Evolutionary conservation across 768 basidiomycete genomes (phyloP), one percentile per base, ranked within the genome.

Genomic region (Crepidotus variabilis): DNA sequence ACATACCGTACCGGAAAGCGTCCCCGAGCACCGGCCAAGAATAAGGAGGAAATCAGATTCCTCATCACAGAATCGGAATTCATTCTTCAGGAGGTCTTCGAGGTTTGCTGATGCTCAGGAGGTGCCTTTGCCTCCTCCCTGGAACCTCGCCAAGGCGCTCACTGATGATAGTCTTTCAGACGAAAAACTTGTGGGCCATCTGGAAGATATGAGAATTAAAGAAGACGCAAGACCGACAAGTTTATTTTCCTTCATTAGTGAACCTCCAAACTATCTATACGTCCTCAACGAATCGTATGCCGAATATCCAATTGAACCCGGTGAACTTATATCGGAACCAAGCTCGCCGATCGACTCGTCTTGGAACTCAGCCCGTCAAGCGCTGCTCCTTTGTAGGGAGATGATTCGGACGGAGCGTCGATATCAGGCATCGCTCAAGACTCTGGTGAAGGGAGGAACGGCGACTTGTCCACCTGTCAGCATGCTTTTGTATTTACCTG

Each of bases 401-500:
- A 60, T 76, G 28, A 67, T 76, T 34, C 71, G 73, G 47, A 79
- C 76, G 5, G 76, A 79, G 55, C 70, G 75, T 22, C 73, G 74
- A 49, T 79, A 78, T 54, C 69, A 76, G 21, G 55, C 67, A 10
- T 72, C 75, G 11, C 61, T 79, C 39, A 69, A 64, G 18, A 55
- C 54, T 3, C 65, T 78, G 24, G 59, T 71, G 43, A 61, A 65
- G n/a, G 75, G 71, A 58, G 69, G 67, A 33, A 80, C 76, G 35
- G 74, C 45, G 24, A 68, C 76, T 6, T 72, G 76, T 1, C 80
- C 83, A 20, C 80, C 85, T 7, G 69, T 80, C 16, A 69, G 79
- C 13, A 79, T 88, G 74, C 63, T 77, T 20, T 65, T 74, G 9
- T 79, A 87, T 59, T 69, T 84, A 13, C 79, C 75, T 16, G 75